These are phyloP conservation scores for Cytospora piceae DNA, from an alignment of 2,329 filamentous ascomycete species.

Conservation along the genomic window DNA sequence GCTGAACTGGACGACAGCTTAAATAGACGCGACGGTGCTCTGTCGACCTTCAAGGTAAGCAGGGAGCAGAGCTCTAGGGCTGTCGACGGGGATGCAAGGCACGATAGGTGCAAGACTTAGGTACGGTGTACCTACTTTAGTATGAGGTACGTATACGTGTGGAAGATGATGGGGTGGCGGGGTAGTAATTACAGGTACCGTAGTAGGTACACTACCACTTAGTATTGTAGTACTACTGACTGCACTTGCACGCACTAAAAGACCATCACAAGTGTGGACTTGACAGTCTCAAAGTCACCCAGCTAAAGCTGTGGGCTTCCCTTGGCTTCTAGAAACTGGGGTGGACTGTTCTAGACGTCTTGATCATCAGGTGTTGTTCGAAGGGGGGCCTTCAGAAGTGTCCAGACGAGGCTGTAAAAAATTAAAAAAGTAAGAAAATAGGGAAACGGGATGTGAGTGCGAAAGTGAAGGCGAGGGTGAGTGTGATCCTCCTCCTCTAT, in stretches of 20 bases:
- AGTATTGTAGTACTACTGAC: too few species aligned
- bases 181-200: neutral
- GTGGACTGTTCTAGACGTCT: constrained; percentile 24
- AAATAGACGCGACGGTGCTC: constrained; percentile 17
- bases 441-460: neutral
- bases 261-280: neutral
- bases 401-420: constrained; percentile 2
- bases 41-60: constrained; percentile 9
- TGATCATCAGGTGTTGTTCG: neutral
- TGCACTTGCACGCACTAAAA: too few species aligned
- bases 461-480: constrained; percentile 15
- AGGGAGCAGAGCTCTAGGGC: neutral
- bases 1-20: neutral
- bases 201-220: neutral
- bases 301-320: neutral
- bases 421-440: neutral
- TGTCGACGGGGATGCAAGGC: neutral
- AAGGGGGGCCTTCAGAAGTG: neutral
- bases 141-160: neutral
- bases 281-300: neutral
- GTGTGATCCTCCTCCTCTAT: constrained; percentile 8
- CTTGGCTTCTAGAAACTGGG: constrained; percentile 5
- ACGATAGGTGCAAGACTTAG: neutral
- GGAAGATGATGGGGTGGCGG: neutral
- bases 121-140: neutral